Evolutionary conservation across 2,329 filamentous ascomycete genomes (phyloP).

Genomic region (Aspergillus flavus): DNA sequence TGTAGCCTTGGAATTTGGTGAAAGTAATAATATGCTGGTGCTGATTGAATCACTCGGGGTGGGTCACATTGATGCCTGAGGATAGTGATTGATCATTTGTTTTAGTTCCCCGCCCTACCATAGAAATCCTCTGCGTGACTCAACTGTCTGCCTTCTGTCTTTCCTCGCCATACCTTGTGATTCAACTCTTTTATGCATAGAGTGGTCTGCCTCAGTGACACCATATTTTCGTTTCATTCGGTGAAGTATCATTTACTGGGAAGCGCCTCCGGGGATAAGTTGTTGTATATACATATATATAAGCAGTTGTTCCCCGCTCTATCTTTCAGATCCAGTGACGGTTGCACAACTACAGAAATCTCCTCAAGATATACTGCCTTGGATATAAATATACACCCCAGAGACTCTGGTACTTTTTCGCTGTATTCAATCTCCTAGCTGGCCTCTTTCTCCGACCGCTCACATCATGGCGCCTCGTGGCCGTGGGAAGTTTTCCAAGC

Average conservation of each 20-base stretch:
- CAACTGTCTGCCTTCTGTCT: not conserved
- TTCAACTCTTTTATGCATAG: not conserved
- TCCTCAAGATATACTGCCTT: not conserved
- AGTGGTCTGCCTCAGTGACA: not conserved
- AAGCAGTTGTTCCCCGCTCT: not conserved
- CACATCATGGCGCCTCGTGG: conserved; percentile 58
- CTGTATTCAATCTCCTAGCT: not conserved
- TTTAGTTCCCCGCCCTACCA: not conserved
- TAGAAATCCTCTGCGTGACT: not conserved
- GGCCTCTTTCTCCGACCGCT: not conserved
- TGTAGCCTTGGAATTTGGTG: too few relatives aligned
- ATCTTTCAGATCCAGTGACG: not conserved
- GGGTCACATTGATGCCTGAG: not conserved
- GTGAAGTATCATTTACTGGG: not conserved
- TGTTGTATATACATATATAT: not conserved
- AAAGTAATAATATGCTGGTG: not conserved
- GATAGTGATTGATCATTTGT: not conserved
- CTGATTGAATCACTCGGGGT: not conserved
- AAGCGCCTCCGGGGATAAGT: not conserved
- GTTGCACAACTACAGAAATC: not conserved
- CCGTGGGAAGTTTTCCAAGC: conserved; percentile 93
- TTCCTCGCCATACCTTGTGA: not conserved
- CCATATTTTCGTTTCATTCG: not conserved
- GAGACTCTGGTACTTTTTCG: not conserved
- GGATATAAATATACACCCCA: not conserved